Percentiles rank a stretch among this genome's conserved stretches.
These are phyloP conservation scores for Tolypocladium nubicola DNA, from an alignment of 2,329 filamentous ascomycete species.

Conservation along the genomic window DNA sequence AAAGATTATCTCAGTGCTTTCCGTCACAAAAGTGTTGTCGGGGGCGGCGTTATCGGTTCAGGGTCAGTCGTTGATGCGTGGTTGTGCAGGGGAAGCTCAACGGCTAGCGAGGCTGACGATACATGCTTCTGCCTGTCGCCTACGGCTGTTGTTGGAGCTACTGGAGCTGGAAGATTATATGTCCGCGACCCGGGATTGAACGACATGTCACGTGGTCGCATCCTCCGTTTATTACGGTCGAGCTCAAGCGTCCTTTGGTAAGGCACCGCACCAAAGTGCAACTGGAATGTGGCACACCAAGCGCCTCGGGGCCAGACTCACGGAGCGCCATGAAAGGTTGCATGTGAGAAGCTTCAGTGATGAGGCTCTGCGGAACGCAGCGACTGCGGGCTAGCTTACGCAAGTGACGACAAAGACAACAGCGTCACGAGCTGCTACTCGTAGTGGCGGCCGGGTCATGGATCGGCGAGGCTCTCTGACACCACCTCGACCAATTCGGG, in stretches of 20 bases:
- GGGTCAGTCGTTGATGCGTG: not conserved
- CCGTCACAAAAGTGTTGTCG: not conserved
- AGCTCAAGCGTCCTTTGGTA: too few species aligned
- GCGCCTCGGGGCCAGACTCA: too few species aligned
- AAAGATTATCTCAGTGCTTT: not conserved
- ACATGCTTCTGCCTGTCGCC: conserved; percentile 3
- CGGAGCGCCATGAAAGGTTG: not conserved
- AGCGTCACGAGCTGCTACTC: too few species aligned
- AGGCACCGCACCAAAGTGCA: too few species aligned
- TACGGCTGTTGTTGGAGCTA: not conserved
- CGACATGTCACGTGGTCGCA: not conserved
- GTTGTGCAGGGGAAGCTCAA: not conserved
- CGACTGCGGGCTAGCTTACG: not conserved
- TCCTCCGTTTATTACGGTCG: too few species aligned
- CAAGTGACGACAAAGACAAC: not conserved
- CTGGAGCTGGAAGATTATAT: not conserved
- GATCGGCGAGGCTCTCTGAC: too few species aligned
- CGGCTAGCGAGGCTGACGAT: conserved; percentile 4
- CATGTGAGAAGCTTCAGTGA: not conserved
- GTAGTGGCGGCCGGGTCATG: too few species aligned
- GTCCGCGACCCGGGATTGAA: not conserved
- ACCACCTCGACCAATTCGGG: too few species aligned
- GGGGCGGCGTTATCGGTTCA: not conserved
- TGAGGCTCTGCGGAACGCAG: not conserved
- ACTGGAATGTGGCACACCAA: too few species aligned